phyloP scores from a whole-genome alignment of 1,284 basidiomycete species.

The Garcileccinum viscosum region DNA sequence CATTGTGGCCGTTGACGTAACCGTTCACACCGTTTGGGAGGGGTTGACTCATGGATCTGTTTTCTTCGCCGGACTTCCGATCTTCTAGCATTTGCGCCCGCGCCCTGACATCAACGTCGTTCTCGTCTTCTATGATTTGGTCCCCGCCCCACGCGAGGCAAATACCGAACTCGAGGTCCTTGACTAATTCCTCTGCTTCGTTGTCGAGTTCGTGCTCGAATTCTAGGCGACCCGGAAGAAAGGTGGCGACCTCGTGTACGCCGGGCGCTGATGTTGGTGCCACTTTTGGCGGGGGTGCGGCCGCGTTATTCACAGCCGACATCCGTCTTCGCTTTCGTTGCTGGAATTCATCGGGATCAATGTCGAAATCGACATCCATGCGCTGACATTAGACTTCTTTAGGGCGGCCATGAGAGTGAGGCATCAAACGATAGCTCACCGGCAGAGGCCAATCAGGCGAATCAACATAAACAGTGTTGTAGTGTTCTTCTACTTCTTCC shows the following conservation, averaged over 20 bases:
- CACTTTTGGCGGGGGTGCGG: slow-evolving; percentile 66
- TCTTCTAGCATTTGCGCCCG: slow-evolving; percentile 75
- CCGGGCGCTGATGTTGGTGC: slow-evolving; percentile 92
- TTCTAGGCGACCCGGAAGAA: slow-evolving; percentile 95
- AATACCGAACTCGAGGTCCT: slow-evolving; percentile 95
- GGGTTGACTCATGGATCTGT: slow-evolving; percentile 31
- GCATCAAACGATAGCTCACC: slow-evolving; percentile 48
- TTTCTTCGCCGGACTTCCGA: slow-evolving; percentile 45
- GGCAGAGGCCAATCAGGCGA: slow-evolving; percentile 81
- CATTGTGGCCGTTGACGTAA: slow-evolving; percentile 55
- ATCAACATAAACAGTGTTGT: slow-evolving; percentile 83
- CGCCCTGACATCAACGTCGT: slow-evolving; percentile 72
- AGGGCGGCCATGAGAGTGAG: neutral
- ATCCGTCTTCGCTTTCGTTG: slow-evolving; percentile 86
- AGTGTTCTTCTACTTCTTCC: slow-evolving; percentile 94
- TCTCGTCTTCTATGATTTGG: slow-evolving; percentile 76
- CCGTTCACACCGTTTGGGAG: slow-evolving; percentile 45
- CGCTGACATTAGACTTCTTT: slow-evolving; percentile 24
- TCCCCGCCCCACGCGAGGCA: slow-evolving; percentile 88
- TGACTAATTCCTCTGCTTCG: slow-evolving; percentile 94
- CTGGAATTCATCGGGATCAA: slow-evolving; percentile 85
- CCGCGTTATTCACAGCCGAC: slow-evolving; percentile 63
- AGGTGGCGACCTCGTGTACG: slow-evolving; percentile 92
- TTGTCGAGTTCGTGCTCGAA: slow-evolving; percentile 98
- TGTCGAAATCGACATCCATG: slow-evolving; percentile 74